Base-by-base conservation (phyloP, 2,329 filamentous ascomycete species). In the Drechslera avenae region DNA sequence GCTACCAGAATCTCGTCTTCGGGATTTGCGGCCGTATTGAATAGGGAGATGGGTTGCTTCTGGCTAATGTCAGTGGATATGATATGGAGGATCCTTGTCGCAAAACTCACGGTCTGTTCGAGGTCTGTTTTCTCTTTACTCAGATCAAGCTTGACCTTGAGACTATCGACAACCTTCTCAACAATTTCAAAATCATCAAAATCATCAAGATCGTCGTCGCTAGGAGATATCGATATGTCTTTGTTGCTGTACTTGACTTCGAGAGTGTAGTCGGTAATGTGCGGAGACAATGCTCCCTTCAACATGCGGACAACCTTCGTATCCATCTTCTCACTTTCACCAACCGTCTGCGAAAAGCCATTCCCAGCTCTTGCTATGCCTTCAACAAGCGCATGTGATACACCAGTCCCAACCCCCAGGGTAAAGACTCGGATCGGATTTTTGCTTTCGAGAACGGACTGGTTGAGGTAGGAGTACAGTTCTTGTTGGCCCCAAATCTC, bases 231-330 rank as follows among this genome's bases (percentile, higher is more conserved):
- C 1, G 16, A 48, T 1, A 59, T 53, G 7, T 45, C 56, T 21
- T n/a, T 64, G 3, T 60, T 66, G 6, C 64, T 69, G 58, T 88
- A 89, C 46, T 84, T 81, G 53, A 90, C 73, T 61, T 87, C 83
- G 1, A 90, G 73, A 0, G 76, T 79, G 62, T 86, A 89, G 63
- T 89, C 81, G 13, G 74, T 79, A 36, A 89, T 76, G 55, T 90
- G 86, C 0, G 86, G 86, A 2, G 82, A 84, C 16, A 91, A 71
- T 0, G 86, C 84, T 0, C 83, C 87, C 64, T 88, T 89, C 49
- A 91, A 76, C 88, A 91, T 91, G 2, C 88, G 81, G 2, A 91
- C 79, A 1, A 90, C 80, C 66, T 88, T 88, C 56, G 75, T 81
- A 60, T 88, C 84, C 72, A 90, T 83, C 63, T 86, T 84, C 66